These are phyloP conservation scores for Auricularia heimuer DNA, from an alignment of 768 basidiomycete genomes.

Conservation along the genomic window DNA sequence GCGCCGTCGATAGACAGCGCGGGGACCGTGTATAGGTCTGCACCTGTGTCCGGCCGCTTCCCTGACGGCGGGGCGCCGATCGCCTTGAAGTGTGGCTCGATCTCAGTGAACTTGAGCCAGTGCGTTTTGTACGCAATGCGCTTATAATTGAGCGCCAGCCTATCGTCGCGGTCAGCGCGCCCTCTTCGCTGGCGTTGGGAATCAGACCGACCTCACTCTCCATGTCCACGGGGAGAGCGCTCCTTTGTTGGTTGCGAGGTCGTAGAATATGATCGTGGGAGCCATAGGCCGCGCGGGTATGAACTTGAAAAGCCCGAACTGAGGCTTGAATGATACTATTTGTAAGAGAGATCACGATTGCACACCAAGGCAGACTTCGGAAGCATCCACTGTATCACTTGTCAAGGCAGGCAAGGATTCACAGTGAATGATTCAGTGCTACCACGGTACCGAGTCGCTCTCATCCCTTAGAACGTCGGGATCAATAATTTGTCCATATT, in stretches of 20 bases:
- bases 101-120: slow-evolving; percentile 14
- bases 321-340: too few relatives aligned
- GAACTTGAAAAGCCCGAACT: too few relatives aligned
- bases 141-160: slow-evolving; percentile 6
- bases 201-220: neutral
- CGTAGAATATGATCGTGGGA: neutral
- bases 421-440: too few relatives aligned
- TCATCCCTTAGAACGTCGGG: too few relatives aligned
- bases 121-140: slow-evolving; percentile 8
- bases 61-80: slow-evolving; percentile 10
- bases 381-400: too few relatives aligned
- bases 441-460: too few relatives aligned
- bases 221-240: neutral
- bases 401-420: too few relatives aligned
- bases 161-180: neutral
- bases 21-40: neutral
- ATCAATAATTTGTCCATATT: too few relatives aligned
- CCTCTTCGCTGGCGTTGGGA: neutral
- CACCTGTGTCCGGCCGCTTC: neutral
- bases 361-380: too few relatives aligned
- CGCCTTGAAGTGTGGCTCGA: slow-evolving; percentile 10
- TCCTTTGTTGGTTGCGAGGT: too few relatives aligned
- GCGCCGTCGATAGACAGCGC: neutral
- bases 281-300: too few relatives aligned
- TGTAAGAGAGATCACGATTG: too few relatives aligned